Conservation (phyloP, 2,329 filamentous ascomycete species). For the Colletotrichum horii region DNA sequence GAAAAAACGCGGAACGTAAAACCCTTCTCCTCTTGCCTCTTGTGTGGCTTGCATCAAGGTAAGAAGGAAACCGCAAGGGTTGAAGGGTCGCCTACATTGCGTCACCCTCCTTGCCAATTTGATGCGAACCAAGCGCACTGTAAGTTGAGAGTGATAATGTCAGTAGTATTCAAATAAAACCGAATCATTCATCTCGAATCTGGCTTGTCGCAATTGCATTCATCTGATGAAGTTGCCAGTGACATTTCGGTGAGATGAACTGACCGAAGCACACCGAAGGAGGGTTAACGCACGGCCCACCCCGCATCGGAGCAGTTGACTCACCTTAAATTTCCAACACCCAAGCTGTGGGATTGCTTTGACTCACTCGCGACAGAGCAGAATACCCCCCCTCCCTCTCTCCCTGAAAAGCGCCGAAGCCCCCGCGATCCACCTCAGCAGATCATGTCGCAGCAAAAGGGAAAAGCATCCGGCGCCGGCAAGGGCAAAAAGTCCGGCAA, state of each 20-base stretch:
- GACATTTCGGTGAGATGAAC: neutral
- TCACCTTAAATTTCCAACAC: slow-evolving; percentile 22
- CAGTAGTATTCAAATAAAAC: neutral
- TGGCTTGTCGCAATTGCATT: neutral
- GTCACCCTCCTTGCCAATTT: neutral
- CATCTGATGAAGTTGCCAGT: neutral
- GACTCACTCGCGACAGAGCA: slow-evolving; percentile 11
- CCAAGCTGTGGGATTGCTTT: neutral
- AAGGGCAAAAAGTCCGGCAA: slow-evolving; percentile 62
- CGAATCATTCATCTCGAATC: neutral
- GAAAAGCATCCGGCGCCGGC: slow-evolving; percentile 39
- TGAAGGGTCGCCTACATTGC: neutral
- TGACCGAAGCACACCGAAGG: slow-evolving; percentile 1
- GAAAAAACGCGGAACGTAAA: neutral
- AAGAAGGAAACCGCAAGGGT: neutral
- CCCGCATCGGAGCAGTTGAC: slow-evolving; percentile 6
- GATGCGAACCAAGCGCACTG: neutral
- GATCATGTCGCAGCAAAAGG: slow-evolving; percentile 51
- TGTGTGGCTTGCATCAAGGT: neutral
- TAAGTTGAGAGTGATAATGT: neutral
- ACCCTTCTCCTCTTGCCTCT: neutral
- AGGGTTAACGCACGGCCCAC: slow-evolving; percentile 9
- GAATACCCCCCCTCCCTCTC: neutral
- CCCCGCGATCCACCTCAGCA: slow-evolving; percentile 5
- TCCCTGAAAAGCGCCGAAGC: neutral